Conservation (phyloP, 2,329 filamentous ascomycete genomes). For the Hypoxylon sp. region DNA sequence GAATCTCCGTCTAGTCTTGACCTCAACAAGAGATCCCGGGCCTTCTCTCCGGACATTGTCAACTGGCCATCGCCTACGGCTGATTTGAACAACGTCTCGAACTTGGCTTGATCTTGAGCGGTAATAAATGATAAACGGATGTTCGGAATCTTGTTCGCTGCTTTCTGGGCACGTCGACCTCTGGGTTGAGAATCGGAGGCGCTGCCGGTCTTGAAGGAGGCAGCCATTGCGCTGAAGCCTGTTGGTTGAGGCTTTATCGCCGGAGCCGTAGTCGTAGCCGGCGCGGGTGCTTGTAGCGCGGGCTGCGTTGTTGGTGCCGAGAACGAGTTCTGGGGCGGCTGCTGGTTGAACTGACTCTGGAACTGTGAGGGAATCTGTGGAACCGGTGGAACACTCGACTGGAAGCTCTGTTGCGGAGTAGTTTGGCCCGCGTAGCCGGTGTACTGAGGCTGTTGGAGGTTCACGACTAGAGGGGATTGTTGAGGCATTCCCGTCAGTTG, state of each 20-base stretch:
- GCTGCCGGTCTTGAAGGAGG: slow-evolving; percentile 72
- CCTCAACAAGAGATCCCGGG: slow-evolving; percentile 87
- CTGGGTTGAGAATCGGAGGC: slow-evolving; percentile 60
- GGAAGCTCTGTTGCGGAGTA: slow-evolving; percentile 72
- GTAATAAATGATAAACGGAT: slow-evolving; percentile 97
- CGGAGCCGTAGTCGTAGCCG: slow-evolving; percentile 70
- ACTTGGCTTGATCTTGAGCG: slow-evolving; percentile 93
- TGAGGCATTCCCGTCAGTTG: slow-evolving; percentile 58
- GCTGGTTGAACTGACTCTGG: slow-evolving; percentile 72
- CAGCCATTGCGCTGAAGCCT: slow-evolving; percentile 76
- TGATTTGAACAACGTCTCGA: slow-evolving; percentile 97
- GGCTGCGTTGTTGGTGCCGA: slow-evolving; percentile 66
- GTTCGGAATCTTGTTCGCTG: slow-evolving; percentile 86
- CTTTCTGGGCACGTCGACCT: slow-evolving; percentile 65
- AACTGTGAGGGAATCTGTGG: slow-evolving; percentile 73
- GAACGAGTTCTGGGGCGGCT: slow-evolving; percentile 64
- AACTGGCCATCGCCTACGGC: slow-evolving; percentile 87
- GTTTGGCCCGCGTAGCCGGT: slow-evolving; percentile 61
- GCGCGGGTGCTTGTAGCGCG: slow-evolving; percentile 63
- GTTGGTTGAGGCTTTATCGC: slow-evolving; percentile 77
- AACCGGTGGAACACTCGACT: slow-evolving; percentile 72
- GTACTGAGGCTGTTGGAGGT: slow-evolving; percentile 66
- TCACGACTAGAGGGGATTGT: slow-evolving; percentile 55
- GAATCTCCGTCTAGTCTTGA: slow-evolving; percentile 90
- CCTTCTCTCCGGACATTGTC: slow-evolving; percentile 93